These are phyloP conservation scores for Agroathelia rolfsii DNA, from an alignment of 1,284 basidiomycete species.

Conservation along the genomic window DNA sequence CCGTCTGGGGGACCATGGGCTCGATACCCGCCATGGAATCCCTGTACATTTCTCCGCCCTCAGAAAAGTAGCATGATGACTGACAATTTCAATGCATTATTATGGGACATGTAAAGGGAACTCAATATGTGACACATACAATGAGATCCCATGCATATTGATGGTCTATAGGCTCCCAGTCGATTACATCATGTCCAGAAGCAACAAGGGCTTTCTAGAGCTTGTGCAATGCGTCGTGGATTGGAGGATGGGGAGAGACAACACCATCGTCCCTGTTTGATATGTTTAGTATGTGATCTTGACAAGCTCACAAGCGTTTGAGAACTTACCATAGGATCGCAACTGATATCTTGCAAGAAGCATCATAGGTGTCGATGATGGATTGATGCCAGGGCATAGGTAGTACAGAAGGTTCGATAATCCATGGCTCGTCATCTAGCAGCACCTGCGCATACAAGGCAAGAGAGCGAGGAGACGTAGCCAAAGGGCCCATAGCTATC, in stretches of 20 bases:
- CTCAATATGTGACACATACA: conserved; percentile 21
- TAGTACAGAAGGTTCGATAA: conserved; percentile 39
- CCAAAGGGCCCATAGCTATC: conserved; percentile 43
- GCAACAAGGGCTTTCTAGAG: conserved; percentile 32
- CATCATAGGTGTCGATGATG: conserved; percentile 23
- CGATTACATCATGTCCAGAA: conserved; percentile 44
- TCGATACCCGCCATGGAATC: conserved; percentile 31
- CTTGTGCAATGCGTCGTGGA: conserved; percentile 33
- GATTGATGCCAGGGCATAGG: conserved; percentile 44
- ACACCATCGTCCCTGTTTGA: conserved; percentile 50
- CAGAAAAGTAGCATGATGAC: conserved; percentile 39
- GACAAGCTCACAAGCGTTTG: too few relatives aligned
- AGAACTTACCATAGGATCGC: conserved; percentile 43
- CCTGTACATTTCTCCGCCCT: conserved; percentile 39
- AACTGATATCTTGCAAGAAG: conserved; percentile 37
- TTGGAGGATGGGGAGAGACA: conserved; percentile 44
- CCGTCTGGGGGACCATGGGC: conserved; percentile 30
- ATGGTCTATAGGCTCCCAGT: conserved; percentile 38
- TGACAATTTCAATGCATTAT: conserved; percentile 15
- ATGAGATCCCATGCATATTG: conserved; percentile 40
- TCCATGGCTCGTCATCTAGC: conserved; percentile 42
- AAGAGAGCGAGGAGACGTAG: conserved; percentile 40
- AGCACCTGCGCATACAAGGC: conserved; percentile 43
- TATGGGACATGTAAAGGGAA: conserved; percentile 1
- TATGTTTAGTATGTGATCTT: too few relatives aligned